These are phyloP conservation scores for Cytospora schulzeri DNA, from an alignment of 2,329 filamentous ascomycete genomes.

Conservation along the genomic window DNA sequence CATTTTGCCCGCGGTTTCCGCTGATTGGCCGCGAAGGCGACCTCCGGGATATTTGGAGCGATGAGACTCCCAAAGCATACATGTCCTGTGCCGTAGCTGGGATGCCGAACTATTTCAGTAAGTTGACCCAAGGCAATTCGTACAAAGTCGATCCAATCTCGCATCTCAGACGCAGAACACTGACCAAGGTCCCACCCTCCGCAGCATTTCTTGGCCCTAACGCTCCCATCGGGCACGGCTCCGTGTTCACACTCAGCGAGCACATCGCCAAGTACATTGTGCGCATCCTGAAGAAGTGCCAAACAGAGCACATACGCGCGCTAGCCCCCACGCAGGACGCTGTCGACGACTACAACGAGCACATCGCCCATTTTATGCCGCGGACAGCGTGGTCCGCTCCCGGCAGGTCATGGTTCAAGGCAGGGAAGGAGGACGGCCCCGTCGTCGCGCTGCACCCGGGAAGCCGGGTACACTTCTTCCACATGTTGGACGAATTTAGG, in stretches of 20 bases:
- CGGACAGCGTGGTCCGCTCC: constrained; percentile 51
- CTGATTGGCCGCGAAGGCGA: constrained; percentile 52
- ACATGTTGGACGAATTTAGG: constrained; percentile 53
- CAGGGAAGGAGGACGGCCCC: constrained; percentile 44
- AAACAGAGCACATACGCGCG: constrained; percentile 52
- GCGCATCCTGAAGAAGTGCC: constrained; percentile 50
- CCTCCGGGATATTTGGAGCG: constrained; percentile 51
- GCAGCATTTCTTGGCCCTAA: constrained; percentile 55
- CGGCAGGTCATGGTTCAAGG: constrained; percentile 56
- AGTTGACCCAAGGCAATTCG: constrained; percentile 31
- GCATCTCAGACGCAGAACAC: background rate
- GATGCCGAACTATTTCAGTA: constrained; percentile 59
- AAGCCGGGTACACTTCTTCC: constrained; percentile 54
- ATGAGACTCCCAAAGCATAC: constrained; percentile 50
- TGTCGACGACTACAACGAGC: constrained; percentile 54
- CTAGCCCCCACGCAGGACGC: constrained; percentile 49
- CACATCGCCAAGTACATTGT: constrained; percentile 57
- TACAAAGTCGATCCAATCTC: background rate
- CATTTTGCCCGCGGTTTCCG: constrained; percentile 54
- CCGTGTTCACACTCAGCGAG: constrained; percentile 53
- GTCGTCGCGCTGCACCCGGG: constrained; percentile 55
- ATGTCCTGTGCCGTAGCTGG: constrained; percentile 55
- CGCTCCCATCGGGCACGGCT: constrained; percentile 53
- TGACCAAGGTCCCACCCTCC: constrained; percentile 4
- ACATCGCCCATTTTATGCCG: constrained; percentile 54